phyloP scores from a whole-genome alignment of 2,329 filamentous ascomycete species.

The Cladosporium sp. region DNA sequence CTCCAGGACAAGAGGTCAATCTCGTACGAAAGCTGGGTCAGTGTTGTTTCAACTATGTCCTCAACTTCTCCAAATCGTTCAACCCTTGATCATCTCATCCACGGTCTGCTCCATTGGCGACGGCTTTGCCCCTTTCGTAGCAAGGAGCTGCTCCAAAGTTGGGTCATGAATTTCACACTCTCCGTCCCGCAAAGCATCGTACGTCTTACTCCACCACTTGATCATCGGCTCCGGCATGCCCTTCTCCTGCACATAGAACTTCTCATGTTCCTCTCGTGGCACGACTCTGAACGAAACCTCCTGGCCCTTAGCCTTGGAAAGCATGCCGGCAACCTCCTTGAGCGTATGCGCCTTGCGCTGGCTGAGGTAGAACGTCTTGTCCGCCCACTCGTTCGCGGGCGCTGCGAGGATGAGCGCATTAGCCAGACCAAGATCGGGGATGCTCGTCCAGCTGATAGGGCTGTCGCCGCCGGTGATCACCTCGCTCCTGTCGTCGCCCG shows the following conservation, averaged over 20 bases:
- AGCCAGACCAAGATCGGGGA: conserved; percentile 40
- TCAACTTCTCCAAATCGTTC: no score
- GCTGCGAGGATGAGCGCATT: conserved; percentile 38
- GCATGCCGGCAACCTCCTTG: conserved; percentile 27
- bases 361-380: conserved; percentile 38
- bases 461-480: conserved; percentile 40
- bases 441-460: conserved; percentile 41
- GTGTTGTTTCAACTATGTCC: no score
- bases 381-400: conserved; percentile 28
- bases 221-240: conserved; percentile 35
- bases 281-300: conserved; percentile 36
- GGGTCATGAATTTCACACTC: conserved; percentile 41
- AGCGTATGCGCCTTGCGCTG: conserved; percentile 24
- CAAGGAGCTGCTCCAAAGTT: conserved; percentile 38
- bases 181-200: conserved; percentile 39
- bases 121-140: conserved; percentile 32
- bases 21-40: no score
- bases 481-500: conserved; percentile 33
- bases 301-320: conserved; percentile 22
- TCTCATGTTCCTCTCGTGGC: conserved; percentile 37
- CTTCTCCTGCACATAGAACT: conserved; percentile 36
- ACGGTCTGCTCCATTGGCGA: conserved; percentile 38
- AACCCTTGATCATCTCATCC: conserved; percentile 34
- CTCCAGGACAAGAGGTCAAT: no score
- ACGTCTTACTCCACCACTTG: conserved; percentile 45